Base-by-base conservation (phyloP, 1,284 basidiomycete genomes). In the Heterobasidion occidentale region DNA sequence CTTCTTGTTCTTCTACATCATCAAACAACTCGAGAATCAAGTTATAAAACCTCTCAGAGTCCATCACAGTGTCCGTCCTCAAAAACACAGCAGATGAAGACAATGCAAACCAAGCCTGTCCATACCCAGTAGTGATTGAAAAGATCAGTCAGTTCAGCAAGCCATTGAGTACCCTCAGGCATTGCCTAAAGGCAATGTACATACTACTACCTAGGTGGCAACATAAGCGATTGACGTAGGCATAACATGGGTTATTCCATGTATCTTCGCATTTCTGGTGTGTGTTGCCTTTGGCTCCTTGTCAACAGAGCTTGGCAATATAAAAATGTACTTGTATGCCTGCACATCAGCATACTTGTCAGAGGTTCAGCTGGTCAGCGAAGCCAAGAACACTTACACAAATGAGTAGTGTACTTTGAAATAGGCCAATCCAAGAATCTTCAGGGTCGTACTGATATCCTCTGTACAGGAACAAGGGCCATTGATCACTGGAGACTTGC, bases 1-100 rank as follows among this genome's bases (percentile, higher is more conserved):
- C 74, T 19, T 68, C 73, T 15, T 55, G 65, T 15, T 72, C 74
- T n/a, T 73, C 72, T 17, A 61, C 69, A 36, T 66, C 69, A 14
- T 58, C 71, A 8, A 59, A 58, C 17, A 69, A 63, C 27, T 61
- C 47, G 4, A 19, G 38, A 14, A 53, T 20, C 11, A 5, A 36
- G 49, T 45, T 46, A 48, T 58, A 58, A 36, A 58, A 58, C 9
- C 54, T 14, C 44, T 58, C 57, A 8, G 57, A 58, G 45, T 58
- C 57, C 17, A 54, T 58, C 17, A 49, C 36, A 36, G 49, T 56
- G 36, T 58, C 57, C 1, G 57, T 56, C 9, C 54, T 33, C 7
- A 48, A 55, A 42, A 58, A 58, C 9, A 56, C 50, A 15, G 47
- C n/a, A 7, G 54, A 36, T 15, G 42, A 58, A 33, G 27, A 27